Conservation (phyloP, 495 filamentous ascomycete species). For the Talaromyces ruber region DNA sequence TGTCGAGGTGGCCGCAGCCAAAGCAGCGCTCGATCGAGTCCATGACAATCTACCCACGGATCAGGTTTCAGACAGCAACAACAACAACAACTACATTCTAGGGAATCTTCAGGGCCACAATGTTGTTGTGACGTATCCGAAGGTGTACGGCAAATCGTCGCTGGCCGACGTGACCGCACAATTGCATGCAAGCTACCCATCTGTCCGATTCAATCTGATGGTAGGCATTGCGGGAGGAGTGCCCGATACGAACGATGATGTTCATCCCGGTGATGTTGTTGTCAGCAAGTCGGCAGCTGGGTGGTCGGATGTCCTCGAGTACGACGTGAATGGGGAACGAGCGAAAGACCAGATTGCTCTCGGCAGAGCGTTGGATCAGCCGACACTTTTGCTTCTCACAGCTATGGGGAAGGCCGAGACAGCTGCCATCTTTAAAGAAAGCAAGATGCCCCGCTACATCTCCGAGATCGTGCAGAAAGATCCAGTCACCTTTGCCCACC, state of each 20-base stretch:
- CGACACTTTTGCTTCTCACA: slow-evolving; percentile 17
- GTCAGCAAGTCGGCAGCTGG: slow-evolving; percentile 17
- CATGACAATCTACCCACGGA: slow-evolving; percentile 16
- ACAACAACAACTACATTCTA: slow-evolving; percentile 15
- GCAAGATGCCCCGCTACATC: slow-evolving; percentile 15
- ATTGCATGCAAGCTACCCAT: slow-evolving; percentile 22
- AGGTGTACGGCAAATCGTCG: slow-evolving; percentile 18
- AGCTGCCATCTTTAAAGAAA: slow-evolving; percentile 8
- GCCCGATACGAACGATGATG: slow-evolving; percentile 20
- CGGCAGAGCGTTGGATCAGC: slow-evolving; percentile 19
- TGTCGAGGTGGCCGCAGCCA: slow-evolving; percentile 20
- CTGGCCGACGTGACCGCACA: slow-evolving; percentile 21
- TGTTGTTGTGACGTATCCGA: slow-evolving; percentile 26
- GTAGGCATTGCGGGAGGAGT: slow-evolving; percentile 36
- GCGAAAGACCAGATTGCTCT: slow-evolving; percentile 14
- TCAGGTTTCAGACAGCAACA: slow-evolving; percentile 10
- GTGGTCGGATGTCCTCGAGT: slow-evolving; percentile 16
- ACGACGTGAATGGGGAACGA: slow-evolving; percentile 12
- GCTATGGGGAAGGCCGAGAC: slow-evolving; percentile 19
- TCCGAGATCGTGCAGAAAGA: slow-evolving; percentile 16
- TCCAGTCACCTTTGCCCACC: slow-evolving; percentile 14
- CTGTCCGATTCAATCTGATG: slow-evolving; percentile 26
- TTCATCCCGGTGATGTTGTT: slow-evolving; percentile 26
- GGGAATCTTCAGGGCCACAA: slow-evolving; percentile 24
- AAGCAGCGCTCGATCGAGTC: slow-evolving; percentile 19